phyloP scores from a whole-genome alignment of 352 stramenopile species.

The Nothophytophthora sp. region DNA sequence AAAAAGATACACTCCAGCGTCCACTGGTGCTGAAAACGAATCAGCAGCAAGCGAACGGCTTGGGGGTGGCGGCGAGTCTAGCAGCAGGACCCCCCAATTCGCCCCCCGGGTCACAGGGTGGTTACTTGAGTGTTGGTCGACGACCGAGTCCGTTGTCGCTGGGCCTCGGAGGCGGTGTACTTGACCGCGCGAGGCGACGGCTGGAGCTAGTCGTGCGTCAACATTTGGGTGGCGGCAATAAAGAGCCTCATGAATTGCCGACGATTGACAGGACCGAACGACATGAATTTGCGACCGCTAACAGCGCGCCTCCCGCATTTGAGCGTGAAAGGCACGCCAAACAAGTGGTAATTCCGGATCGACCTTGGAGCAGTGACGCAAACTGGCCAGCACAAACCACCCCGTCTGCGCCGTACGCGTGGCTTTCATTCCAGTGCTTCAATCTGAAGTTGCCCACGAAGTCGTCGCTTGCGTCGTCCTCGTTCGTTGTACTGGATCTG shows the following conservation, averaged over 20 bases:
- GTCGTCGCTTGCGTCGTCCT: slow-evolving; percentile 39
- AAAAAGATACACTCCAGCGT: slow-evolving; percentile 23
- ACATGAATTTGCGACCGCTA: slow-evolving; percentile 6
- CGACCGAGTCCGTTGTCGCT: slow-evolving; percentile 68
- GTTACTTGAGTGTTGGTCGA: slow-evolving; percentile 27
- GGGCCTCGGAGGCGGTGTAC: slow-evolving; percentile 50
- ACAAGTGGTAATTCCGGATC: slow-evolving; percentile 9
- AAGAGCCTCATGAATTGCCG: slow-evolving; percentile 13
- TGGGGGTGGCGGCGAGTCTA: slow-evolving; percentile 2
- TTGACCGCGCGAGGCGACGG: slow-evolving; percentile 45
- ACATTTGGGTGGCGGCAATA: slow-evolving; percentile 28
- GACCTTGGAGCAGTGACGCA: slow-evolving; percentile 7
- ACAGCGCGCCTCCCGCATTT: background rate
- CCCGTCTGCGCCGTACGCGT: slow-evolving; percentile 34
- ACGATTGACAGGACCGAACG: background rate
- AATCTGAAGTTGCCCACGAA: slow-evolving; percentile 72
- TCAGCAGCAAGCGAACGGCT: too few species aligned
- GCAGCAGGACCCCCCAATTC: slow-evolving; percentile 7
- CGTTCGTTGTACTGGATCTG: slow-evolving; percentile 72
- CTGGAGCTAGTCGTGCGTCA: slow-evolving; percentile 38
- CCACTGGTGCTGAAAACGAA: slow-evolving; percentile 16
- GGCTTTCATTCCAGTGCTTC: slow-evolving; percentile 87
- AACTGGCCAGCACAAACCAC: slow-evolving; percentile 8
- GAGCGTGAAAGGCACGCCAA: slow-evolving; percentile 18
- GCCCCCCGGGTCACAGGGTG: slow-evolving; percentile 6